Evolutionary conservation across 768 basidiomycete species (phyloP), one percentile per base, ranked within the genome.

Genomic region (Boletus barrowsii): DNA sequence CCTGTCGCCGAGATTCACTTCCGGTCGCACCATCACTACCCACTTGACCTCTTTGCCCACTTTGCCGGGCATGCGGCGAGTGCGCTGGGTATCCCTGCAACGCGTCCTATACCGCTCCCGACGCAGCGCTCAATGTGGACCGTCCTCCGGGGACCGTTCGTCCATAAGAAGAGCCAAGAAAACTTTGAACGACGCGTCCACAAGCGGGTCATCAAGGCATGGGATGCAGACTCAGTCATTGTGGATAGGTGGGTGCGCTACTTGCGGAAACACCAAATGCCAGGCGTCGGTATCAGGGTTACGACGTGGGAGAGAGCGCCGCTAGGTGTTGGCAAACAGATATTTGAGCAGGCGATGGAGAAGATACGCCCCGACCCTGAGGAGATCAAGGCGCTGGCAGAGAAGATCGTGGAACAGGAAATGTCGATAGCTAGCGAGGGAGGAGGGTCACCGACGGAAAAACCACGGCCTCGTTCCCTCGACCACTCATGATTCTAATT

Each of bases 141-240:
- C 0, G 94, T 97, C 17, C 78, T 80, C 10, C 82, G 87, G 35
- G 81, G 83, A 4, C 95, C 96, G 10, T 98, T 98, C 67, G 86
- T 83, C 6, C 88, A 95, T 70, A 98, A 98, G 67, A 97, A 96
- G 72, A 76, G 81, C 17, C 94, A 98, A 72, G 94, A 98, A 76
- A 98, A 98, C 72, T 98, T 96, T 68, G 88, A 93, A 68, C 76
- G 91, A 26, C 81, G 77, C 62, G 85, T 87, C 49, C 89, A 95
- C 66, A 90, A 89, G 65, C 82, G 95, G 11, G 81, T 81, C 37
- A 83, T 98, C 73, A 95, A 93, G 71, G 90, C 93, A 0, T 98
- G 83, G 79, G 96, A 98, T 70, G 83, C 93, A 17, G 80, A 94
- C 64, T 74, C 81, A 4, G 83, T 86, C 60, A 84, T 92, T 6